Base-by-base conservation (phyloP, 2,329 filamentous ascomycete genomes). In the Colletotrichum trifolii region DNA sequence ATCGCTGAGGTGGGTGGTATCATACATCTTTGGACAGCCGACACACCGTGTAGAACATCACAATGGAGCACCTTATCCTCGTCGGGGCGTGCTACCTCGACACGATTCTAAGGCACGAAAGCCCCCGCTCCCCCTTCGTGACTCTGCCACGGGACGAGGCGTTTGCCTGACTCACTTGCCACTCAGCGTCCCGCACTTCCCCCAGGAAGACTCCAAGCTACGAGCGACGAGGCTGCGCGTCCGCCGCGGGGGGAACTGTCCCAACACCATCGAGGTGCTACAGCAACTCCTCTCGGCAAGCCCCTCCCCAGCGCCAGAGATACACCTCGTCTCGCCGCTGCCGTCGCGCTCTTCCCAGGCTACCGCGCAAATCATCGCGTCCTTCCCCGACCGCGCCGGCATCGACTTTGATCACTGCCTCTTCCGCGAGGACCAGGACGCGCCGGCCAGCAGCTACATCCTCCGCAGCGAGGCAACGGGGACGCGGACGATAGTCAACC, bases 231-330 rank as follows among this genome's bases (percentile, higher is more conserved):
- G 73, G 33, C 74, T 91, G 59, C 77, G 80, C 40, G 83, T 83
- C 47, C 86, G 91, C 36, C 85, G 90, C 34, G 91, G 91, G 56
- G 91, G 91, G 38, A 94, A 94, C 74, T 88, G 89, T 67, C 85
- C 88, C 33, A 94, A 94, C 73, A 86, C 87, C 4, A 83, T 93
- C 39, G 85, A 93, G 73, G 90, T 94, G 8, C 78, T 94, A 34
- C 83, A 87, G 67, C 89, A 93, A 73, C 82, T 92, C 15, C 71
- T 88, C 58, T 25, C 25, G 25, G 67, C 40, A 43, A 69, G 48
- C 34, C 45, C 12, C 34, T 64, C 7, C 54, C 25, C 65, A 11
- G 52, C 60, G 12, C 34, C 49, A 13, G 47, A 52, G 17, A 45
- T 77, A 46, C 78, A 85, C 69, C 77, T 88, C 35, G 75, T 87